These are phyloP conservation scores for Mallotus japonicus DNA, from an alignment of 441 rosid genomes.

Conservation along the genomic window DNA sequence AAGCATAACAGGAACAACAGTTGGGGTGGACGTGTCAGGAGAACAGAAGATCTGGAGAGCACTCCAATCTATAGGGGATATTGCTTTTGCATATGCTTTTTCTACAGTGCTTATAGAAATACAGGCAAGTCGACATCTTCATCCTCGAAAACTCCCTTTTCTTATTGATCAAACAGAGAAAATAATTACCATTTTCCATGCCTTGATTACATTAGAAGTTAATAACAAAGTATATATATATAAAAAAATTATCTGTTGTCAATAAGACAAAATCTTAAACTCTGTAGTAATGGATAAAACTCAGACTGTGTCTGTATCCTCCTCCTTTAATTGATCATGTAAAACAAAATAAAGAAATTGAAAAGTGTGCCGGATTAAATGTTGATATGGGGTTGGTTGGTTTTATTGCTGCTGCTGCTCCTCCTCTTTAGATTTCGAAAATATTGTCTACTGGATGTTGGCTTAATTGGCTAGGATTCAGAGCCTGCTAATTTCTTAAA, in stretches of 20 bases:
- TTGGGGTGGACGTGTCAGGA: conserved; percentile 70
- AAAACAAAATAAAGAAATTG: conserved; percentile 12
- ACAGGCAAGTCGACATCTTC: conserved; percentile 46
- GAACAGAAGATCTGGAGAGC: conserved; percentile 75
- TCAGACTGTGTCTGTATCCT: not conserved
- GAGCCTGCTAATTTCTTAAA: not conserved
- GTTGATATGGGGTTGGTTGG: not conserved
- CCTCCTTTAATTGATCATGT: no score
- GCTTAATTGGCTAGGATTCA: not conserved
- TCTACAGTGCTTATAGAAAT: conserved; percentile 81
- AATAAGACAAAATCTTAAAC: no score
- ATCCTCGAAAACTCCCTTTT: not conserved
- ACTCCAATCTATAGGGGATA: conserved; percentile 78
- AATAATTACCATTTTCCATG: not conserved
- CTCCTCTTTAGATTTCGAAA: not conserved
- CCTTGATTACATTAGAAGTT: no score
- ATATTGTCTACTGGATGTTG: not conserved
- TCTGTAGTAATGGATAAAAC: not conserved
- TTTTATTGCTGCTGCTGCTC: not conserved
- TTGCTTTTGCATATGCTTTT: conserved; percentile 82
- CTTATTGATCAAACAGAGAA: no score
- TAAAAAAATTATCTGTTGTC: no score
- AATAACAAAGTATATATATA: no score
- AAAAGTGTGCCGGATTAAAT: conserved; percentile 33
- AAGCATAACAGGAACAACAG: conserved; percentile 49